A percentile compares a stretch with the other conserved stretches of the same genome.
Conservation (phyloP, 306 rosid genomes). For the Sicyos baderoa region DNA sequence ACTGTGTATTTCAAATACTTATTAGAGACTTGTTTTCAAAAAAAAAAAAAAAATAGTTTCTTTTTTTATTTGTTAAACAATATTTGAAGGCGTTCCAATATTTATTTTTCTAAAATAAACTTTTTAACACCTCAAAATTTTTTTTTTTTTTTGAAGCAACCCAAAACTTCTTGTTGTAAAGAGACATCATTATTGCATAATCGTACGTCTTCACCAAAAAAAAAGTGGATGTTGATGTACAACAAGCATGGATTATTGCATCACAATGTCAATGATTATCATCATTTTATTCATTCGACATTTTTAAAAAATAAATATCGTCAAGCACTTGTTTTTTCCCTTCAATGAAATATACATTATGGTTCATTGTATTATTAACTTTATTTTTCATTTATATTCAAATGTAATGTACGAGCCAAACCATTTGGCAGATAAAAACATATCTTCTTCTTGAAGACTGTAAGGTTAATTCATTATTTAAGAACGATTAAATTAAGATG, state of each 20-base stretch:
- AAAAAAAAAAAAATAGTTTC: no score
- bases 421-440: no score
- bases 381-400: background rate
- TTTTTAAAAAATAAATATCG: background rate
- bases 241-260: background rate
- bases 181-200: constrained; percentile 5
- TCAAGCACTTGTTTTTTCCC: background rate
- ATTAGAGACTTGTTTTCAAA: background rate
- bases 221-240: background rate
- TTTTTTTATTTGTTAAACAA: no score
- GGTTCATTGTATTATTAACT: background rate
- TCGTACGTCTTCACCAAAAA: background rate
- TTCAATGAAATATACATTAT: background rate
- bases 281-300: background rate
- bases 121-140: no score
- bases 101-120: no score
- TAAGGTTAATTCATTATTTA: no score
- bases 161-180: background rate
- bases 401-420: no score
- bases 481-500: no score
- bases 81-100: no score
- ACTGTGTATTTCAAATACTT: background rate
- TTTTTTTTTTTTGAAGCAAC: no score
- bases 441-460: no score
- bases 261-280: background rate